Evolutionary conservation across 2,329 filamentous ascomycete genomes (phyloP), one percentile per base, ranked within the genome.

Genomic region (Epicoccum sorghinum): DNA sequence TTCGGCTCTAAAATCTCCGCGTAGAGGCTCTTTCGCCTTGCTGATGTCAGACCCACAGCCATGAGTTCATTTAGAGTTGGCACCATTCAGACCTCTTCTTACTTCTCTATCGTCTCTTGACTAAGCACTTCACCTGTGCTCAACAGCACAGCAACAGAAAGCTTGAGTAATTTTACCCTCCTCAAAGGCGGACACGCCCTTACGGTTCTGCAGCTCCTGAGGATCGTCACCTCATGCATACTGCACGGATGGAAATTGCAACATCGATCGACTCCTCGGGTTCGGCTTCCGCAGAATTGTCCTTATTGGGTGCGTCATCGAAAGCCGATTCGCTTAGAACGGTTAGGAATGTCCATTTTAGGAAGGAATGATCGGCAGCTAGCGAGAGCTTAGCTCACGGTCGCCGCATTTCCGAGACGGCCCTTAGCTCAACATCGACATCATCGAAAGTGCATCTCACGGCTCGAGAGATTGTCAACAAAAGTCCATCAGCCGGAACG

Each of bases 1-100:
- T 47, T 46, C 49, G 43, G 37, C 36, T 41, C 30, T 30, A 29
- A 47, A 52, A 27, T 30, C 40, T 47, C 41, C 49, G 36, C 29
- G 8, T 18, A n/a, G n/a, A 46, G 22, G 48, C 48, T 46, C 38
- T 30, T 30, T 12, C 12, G 29, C 29, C 12, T 12, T 14, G 42
- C 42, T 46, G 49, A 46, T 52, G 42, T 52, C 42, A 42, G 38
- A 7, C 29, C 12, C 29, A 30, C 7, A 12, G 29, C 7, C 18
- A 18, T 18, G 18, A 3, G 18, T 18, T 18, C 18, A 18, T 18
- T 1, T 18, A 18, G 18, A 18, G 18, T 18, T 18, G 18, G 18
- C 18, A 18, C 18, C 18, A 18, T 18, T 18, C 3, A 18, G 18
- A 18, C 18, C 18, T 18, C 18, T 18, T 18, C 18, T 18, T 18